Evolutionary conservation across 345 rosid genomes (phyloP).

Genomic region (Excoecaria cochinchinensis): DNA sequence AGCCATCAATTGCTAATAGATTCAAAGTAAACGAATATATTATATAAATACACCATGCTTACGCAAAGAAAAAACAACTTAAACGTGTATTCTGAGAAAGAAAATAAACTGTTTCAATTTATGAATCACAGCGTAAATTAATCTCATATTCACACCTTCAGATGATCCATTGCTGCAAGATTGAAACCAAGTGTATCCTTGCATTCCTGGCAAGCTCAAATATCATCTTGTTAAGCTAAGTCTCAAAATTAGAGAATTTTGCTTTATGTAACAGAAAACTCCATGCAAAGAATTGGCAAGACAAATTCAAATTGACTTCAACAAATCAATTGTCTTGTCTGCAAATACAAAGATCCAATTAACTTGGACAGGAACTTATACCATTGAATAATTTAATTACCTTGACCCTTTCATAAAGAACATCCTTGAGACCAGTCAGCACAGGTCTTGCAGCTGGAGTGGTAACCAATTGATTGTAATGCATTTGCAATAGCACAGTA

Average conservation of each 20-base stretch:
- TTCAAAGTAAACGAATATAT: background rate
- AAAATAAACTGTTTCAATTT: background rate
- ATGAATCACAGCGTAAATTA: background rate
- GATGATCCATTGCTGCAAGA: constrained; percentile 96
- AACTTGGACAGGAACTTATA: background rate
- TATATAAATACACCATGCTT: background rate
- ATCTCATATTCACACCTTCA: constrained; percentile 46
- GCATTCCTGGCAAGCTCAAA: constrained; percentile 54
- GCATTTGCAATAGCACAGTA: constrained; percentile 66
- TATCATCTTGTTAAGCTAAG: constrained; percentile 1
- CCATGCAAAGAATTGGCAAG: too few species aligned
- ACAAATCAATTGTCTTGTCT: background rate
- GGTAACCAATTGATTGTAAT: constrained; percentile 74
- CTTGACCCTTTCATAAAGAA: constrained; percentile 70
- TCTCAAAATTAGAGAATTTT: background rate
- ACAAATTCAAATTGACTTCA: background rate
- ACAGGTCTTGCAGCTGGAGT: constrained; percentile 80
- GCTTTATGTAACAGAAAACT: background rate
- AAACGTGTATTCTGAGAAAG: background rate
- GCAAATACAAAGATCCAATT: background rate
- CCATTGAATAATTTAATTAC: constrained; percentile 31
- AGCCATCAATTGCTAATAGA: constrained; percentile 80
- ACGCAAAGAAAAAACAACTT: background rate
- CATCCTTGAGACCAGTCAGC: constrained; percentile 64
- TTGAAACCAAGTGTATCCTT: constrained; percentile 89